These are phyloP conservation scores for Pichia exigua DNA, from an alignment of 805 yeast genomes.

Conservation along the genomic window DNA sequence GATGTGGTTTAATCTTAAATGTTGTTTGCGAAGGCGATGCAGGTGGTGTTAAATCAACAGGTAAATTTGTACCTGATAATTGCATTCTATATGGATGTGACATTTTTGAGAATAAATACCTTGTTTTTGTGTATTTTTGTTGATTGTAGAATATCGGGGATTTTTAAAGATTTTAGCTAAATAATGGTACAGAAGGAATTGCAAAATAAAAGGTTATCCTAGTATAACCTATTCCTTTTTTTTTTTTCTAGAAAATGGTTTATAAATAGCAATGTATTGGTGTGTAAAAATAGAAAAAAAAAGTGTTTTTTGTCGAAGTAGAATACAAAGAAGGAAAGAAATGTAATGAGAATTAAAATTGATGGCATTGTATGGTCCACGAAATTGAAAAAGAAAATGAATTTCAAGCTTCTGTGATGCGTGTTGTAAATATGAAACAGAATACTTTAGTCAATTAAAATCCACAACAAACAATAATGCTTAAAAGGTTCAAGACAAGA, in stretches of 20 bases:
- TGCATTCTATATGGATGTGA: constrained; percentile 11
- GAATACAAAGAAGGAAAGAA: too few species aligned
- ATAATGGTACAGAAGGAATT: not conserved
- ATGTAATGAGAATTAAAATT: too few species aligned
- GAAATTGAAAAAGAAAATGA: too few species aligned
- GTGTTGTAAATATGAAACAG: too few species aligned
- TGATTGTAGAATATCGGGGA: not conserved
- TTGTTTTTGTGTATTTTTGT: not conserved
- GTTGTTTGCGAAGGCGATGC: not conserved
- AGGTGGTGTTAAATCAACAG: not conserved
- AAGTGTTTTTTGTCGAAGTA: too few species aligned
- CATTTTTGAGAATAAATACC: not conserved
- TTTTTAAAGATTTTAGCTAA: not conserved
- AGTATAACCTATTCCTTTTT: too few species aligned
- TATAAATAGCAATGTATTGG: not conserved
- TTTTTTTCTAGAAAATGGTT: too few species aligned
- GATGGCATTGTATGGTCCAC: too few species aligned
- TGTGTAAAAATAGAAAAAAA: too few species aligned
- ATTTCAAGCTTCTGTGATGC: too few species aligned
- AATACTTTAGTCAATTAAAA: not conserved
- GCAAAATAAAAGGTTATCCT: not conserved
- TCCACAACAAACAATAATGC: not conserved
- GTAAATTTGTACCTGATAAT: not conserved
- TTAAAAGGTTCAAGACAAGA: constrained; percentile 3
- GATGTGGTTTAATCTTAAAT: constrained; percentile 3